Evolutionary conservation across 164 flowering plant species (phyloP).

Genomic region (Tetrastigma voinierianum): DNA sequence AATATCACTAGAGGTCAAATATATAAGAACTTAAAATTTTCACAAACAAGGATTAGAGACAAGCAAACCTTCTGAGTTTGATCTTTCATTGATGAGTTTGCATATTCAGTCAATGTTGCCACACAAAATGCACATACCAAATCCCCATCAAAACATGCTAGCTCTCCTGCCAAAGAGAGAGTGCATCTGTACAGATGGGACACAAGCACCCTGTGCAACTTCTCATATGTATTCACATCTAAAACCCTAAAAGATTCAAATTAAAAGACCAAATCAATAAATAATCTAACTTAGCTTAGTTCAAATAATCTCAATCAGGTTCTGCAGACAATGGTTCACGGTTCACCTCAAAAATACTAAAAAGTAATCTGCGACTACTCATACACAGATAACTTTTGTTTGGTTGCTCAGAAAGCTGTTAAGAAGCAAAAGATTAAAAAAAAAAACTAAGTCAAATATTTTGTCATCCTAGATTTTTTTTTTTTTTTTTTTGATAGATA

Average conservation of each 20-base stretch:
- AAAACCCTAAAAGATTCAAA: slow-evolving; percentile 41
- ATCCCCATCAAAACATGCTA: slow-evolving; percentile 31
- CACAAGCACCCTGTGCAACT: slow-evolving; percentile 47
- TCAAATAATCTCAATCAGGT: neutral
- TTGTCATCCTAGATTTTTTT: too few relatives aligned
- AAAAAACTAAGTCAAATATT: too few relatives aligned
- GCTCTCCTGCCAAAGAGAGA: slow-evolving; percentile 39
- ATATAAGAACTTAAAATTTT: neutral
- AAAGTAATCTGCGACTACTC: neutral
- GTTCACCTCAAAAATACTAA: neutral
- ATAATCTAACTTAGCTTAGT: neutral
- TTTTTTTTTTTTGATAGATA: too few relatives aligned
- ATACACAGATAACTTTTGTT: too few relatives aligned
- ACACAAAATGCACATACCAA: slow-evolving; percentile 38
- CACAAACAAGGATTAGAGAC: neutral
- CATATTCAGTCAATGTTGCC: slow-evolving; percentile 45
- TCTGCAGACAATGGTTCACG: neutral
- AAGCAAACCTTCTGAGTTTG: slow-evolving; percentile 53
- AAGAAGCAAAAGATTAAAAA: too few relatives aligned
- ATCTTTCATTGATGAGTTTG: slow-evolving; percentile 45
- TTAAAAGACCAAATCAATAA: neutral
- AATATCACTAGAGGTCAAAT: neutral
- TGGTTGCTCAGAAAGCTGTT: too few relatives aligned
- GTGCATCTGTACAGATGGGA: slow-evolving; percentile 45
- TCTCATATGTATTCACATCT: slow-evolving; percentile 50